Evolutionary conservation across 139 green algal species (phyloP).

Genomic region (Chlamydomonas sphaeroides): DNA sequence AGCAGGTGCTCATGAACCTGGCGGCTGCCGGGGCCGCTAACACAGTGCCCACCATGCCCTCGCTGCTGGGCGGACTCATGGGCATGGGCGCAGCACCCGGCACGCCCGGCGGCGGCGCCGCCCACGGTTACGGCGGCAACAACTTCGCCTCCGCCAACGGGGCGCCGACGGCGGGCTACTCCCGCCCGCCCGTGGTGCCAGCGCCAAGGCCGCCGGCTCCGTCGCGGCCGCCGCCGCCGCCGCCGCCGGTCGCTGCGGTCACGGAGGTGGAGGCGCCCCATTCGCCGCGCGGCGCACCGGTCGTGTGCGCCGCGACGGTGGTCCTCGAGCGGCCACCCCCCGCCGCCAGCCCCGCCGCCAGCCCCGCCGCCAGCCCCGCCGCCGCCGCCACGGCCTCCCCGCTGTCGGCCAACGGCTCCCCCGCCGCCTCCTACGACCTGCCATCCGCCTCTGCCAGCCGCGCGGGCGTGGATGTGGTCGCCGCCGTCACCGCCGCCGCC

Average conservation of each 20-base stretch:
- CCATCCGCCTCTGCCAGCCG: too few species aligned
- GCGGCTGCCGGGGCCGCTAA: slow-evolving; percentile 6
- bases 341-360: not conserved
- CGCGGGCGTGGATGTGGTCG: too few species aligned
- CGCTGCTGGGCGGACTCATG: not conserved
- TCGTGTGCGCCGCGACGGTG: not conserved
- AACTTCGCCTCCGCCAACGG: not conserved
- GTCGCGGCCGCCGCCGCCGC: not conserved
- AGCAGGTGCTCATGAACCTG: slow-evolving; percentile 23
- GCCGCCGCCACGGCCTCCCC: not conserved
- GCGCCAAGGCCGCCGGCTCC: too few species aligned
- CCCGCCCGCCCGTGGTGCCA: too few species aligned
- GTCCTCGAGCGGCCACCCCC: not conserved
- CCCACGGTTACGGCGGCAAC: not conserved
- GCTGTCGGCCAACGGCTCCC: too few species aligned
- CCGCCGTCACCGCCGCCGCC: too few species aligned
- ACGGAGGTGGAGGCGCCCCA: too few species aligned
- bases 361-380: not conserved
- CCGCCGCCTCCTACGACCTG: too few species aligned
- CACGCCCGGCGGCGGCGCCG: too few species aligned
- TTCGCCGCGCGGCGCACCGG: not conserved
- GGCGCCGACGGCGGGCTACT: too few species aligned
- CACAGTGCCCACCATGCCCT: not conserved
- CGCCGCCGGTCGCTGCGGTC: not conserved
- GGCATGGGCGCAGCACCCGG: not conserved